Percentiles rank a stretch among this genome's conserved stretches.
phyloP scores from a whole-genome alignment of 495 filamentous ascomycete genomes.

The Penicillium roqueforti region DNA sequence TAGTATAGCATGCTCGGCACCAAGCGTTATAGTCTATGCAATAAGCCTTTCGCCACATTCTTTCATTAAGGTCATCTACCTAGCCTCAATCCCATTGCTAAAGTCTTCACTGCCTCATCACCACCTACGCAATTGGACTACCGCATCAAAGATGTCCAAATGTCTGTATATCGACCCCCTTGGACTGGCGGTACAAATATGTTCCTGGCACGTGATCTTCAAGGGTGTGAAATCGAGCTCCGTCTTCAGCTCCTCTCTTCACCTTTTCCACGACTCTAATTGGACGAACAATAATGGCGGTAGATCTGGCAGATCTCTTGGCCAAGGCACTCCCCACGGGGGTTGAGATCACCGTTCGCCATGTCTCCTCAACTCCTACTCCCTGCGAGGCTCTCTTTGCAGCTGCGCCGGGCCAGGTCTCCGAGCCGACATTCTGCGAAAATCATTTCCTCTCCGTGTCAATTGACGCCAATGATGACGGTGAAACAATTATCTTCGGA shows the following conservation, averaged over 20 bases:
- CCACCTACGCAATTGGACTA: neutral
- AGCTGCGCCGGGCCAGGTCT: slow-evolving; percentile 63
- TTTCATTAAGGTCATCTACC: neutral
- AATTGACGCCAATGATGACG: slow-evolving; percentile 39
- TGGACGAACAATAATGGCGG: slow-evolving; percentile 23
- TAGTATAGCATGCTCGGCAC: neutral
- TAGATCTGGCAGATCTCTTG: slow-evolving; percentile 49
- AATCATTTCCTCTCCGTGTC: slow-evolving; percentile 81
- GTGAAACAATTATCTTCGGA: slow-evolving; percentile 59
- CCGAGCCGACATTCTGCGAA: slow-evolving; percentile 78
- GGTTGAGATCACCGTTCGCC: slow-evolving; percentile 69
- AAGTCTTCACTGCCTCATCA: neutral
- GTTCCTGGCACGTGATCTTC: slow-evolving; percentile 21
- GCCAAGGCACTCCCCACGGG: slow-evolving; percentile 67
- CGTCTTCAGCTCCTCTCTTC: slow-evolving; percentile 15
- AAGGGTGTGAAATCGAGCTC: slow-evolving; percentile 11
- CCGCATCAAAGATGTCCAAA: neutral
- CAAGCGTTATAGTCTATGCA: neutral
- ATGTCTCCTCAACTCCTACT: slow-evolving; percentile 81
- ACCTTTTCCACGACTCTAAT: slow-evolving; percentile 26
- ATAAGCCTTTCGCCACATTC: neutral
- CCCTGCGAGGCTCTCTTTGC: slow-evolving; percentile 69
- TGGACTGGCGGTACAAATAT: neutral
- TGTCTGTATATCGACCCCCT: neutral
- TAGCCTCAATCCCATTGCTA: neutral